A percentile compares a stretch with the other conserved stretches of the same genome.
These are phyloP conservation scores for Halenospora varia DNA, from an alignment of 495 filamentous ascomycete genomes.

Conservation along the genomic window DNA sequence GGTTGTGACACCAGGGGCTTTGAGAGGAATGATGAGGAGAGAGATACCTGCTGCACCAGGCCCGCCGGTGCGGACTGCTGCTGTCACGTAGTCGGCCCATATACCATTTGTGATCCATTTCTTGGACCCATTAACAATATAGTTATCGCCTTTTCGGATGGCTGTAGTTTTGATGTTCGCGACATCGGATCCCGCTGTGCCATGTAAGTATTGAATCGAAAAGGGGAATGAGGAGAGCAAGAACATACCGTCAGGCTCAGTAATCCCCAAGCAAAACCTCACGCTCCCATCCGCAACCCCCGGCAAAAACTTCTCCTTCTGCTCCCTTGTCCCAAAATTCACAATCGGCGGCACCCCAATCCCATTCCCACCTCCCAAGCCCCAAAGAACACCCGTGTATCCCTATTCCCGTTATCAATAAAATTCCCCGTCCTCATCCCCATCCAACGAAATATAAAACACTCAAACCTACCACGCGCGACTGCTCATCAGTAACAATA, in stretches of 20 bases:
- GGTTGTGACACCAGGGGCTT: constrained; percentile 36
- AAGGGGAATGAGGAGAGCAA: background rate
- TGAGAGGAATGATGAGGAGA: constrained; percentile 47
- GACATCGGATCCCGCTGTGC: constrained; percentile 46
- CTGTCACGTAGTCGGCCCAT: constrained; percentile 50
- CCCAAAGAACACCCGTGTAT: constrained; percentile 43
- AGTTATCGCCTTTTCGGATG: constrained; percentile 38
- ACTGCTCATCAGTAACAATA: constrained; percentile 44
- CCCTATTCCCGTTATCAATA: too few species aligned
- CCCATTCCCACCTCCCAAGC: constrained; percentile 45
- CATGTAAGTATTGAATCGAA: background rate
- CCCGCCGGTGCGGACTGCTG: constrained; percentile 51
- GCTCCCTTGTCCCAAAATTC: constrained; percentile 44
- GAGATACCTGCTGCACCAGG: constrained; percentile 43
- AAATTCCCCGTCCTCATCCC: too few species aligned
- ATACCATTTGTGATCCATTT: constrained; percentile 57
- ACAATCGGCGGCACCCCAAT: constrained; percentile 54
- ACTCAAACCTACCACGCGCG: constrained; percentile 25
- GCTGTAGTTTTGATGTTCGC: constrained; percentile 50
- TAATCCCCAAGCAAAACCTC: constrained; percentile 52
- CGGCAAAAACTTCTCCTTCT: constrained; percentile 46
- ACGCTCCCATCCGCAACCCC: constrained; percentile 43
- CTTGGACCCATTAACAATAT: constrained; percentile 52
- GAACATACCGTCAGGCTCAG: constrained; percentile 41
- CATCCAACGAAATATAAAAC: background rate